Conservation (phyloP, 208 protist species). For the Trypanosoma lewisi region DNA sequence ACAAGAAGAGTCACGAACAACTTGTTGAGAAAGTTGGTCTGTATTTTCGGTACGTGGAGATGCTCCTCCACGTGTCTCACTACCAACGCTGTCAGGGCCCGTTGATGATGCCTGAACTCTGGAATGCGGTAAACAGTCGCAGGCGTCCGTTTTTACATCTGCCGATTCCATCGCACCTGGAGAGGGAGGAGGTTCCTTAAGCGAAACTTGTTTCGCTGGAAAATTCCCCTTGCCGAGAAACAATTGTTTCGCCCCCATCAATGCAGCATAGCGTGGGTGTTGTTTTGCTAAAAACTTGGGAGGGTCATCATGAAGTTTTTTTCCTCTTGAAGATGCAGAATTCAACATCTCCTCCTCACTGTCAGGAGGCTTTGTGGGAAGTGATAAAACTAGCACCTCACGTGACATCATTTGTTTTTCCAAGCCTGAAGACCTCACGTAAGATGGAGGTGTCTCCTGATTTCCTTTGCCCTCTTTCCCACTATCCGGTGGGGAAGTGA, state of each 20-base stretch:
- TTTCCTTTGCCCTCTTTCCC: neutral
- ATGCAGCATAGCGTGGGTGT: constrained; percentile 28
- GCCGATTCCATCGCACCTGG: neutral
- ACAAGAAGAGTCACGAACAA: neutral
- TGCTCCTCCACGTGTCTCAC: neutral
- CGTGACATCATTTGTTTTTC: neutral
- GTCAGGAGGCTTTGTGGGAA: neutral
- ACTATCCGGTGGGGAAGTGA: neutral
- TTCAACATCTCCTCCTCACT: neutral
- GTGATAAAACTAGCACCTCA: neutral
- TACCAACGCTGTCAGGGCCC: neutral
- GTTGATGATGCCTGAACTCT: neutral
- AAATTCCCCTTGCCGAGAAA: constrained; percentile 17
- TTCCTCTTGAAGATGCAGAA: neutral
- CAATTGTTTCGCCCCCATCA: constrained; percentile 31
- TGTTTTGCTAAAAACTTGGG: constrained; percentile 1
- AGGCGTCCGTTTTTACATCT: neutral
- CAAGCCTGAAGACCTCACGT: neutral
- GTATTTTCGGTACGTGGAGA: neutral
- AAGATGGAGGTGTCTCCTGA: neutral
- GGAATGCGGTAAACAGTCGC: neutral
- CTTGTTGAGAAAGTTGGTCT: neutral
- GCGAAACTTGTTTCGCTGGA: neutral
- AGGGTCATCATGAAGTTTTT: neutral
- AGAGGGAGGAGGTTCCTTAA: neutral